Conservation (phyloP, 345 rosid species). For the Citropsis articulata region DNA sequence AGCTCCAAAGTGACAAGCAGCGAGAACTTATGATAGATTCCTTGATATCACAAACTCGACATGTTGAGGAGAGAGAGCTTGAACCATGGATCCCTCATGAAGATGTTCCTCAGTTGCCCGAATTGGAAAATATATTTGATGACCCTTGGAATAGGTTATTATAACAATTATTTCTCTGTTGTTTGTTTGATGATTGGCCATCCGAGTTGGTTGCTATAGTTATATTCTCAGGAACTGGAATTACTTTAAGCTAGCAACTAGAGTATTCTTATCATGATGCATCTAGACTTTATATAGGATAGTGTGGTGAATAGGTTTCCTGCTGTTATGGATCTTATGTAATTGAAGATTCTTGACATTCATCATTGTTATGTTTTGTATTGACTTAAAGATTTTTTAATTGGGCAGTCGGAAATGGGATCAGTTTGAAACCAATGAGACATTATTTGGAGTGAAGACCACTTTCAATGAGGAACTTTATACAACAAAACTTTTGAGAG, state of each 20-base stretch:
- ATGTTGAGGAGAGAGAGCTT: constrained; percentile 72
- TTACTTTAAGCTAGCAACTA: constrained; percentile 1
- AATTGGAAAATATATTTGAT: constrained; percentile 70
- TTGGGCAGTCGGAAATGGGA: constrained; percentile 61
- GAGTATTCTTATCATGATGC: neutral
- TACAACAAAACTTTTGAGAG: constrained; percentile 80
- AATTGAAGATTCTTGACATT: neutral
- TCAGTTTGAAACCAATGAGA: constrained; percentile 77
- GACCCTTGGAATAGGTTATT: constrained; percentile 60
- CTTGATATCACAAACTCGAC: constrained; percentile 60
- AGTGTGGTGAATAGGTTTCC: neutral
- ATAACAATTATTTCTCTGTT: constrained; percentile 9
- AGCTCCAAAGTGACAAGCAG: constrained; percentile 49
- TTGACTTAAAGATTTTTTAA: constrained; percentile 1
- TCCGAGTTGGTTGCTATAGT: neutral
- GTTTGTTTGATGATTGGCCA: neutral
- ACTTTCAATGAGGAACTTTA: constrained; percentile 89
- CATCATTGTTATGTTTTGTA: neutral
- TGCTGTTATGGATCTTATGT: neutral
- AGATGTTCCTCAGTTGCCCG: constrained; percentile 58
- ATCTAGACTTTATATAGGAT: neutral
- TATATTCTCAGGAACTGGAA: neutral
- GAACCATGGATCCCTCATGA: constrained; percentile 85
- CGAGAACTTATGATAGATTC: constrained; percentile 80
- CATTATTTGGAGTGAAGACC: constrained; percentile 82